Base-by-base conservation (phyloP, 352 stramenopile genomes). In the Phytopythium cucurbitacearum region DNA sequence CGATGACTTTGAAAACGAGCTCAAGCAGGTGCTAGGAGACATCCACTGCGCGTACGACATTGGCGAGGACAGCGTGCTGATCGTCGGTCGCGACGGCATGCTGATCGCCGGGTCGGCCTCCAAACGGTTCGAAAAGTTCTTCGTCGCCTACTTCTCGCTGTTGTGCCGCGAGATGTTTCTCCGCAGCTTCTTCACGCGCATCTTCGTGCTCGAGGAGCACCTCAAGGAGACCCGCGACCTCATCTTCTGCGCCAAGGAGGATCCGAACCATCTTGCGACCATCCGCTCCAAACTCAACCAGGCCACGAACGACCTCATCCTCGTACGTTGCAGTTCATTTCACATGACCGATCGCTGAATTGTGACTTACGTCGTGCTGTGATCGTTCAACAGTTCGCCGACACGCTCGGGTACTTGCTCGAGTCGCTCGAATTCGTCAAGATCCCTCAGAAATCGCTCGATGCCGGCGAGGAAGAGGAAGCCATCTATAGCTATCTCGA, bases 1-100 rank as follows among this genome's bases (percentile, higher is more conserved):
- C 51, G 93, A 89, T 39, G 91, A 98, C 62, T 98, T 97, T 64
- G 94, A 98, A 60, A 98, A 98, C 67, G 95, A 98, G 61, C 80
- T 98, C 39, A 98, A 98, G 68, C 87, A 97, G 62, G 82, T 96
- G 10, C 77, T 98, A 34, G 93, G 92, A 16, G 92, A 98, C 57
- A 96, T 93, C 43, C 81, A 94, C 65, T 92, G 85, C 39, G 87
- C 89, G 7, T 98, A 97, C 58, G 95, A 98, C 53, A 97, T 98
- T 50, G 91, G 78, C 36, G 91, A 98, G 49, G 88, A 98, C 71
- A 95, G 97, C 60, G 92, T 95, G 7, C 64, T 98, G 33, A 93
- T 98, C 40, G 97, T 98, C 67, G 95, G 95, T 33, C 78, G 83
- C 5, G 78, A 97, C 52, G 95, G 95, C 16, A 83, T 98, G 60